Percentiles rank a stretch among this genome's conserved stretches.
These are phyloP conservation scores for Petunia secreta DNA, from an alignment of 257 asterid genomes.

Conservation along the genomic window DNA sequence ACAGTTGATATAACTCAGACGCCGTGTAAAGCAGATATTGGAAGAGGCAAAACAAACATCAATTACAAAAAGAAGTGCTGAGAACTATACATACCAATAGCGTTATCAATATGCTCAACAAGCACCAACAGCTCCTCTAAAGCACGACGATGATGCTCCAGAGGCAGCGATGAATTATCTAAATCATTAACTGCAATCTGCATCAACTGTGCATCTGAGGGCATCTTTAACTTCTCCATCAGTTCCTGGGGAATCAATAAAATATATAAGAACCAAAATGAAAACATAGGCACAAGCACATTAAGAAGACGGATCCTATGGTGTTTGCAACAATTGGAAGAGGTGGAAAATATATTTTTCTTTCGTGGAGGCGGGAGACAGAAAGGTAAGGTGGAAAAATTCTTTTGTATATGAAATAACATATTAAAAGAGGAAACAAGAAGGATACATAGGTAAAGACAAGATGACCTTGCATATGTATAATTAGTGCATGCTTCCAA, in stretches of 20 bases:
- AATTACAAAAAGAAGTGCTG: not conserved
- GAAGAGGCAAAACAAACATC: not conserved
- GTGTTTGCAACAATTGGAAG: not conserved
- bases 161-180: constrained; percentile 58
- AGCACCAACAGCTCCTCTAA: constrained; percentile 81
- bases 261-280: not conserved
- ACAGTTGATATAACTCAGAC: not conserved
- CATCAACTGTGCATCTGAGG: constrained; percentile 89
- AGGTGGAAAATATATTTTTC: not conserved
- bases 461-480: not conserved
- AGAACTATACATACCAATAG: constrained; percentile 61
- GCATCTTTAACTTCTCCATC: constrained; percentile 68
- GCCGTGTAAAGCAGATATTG: not conserved
- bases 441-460: not conserved
- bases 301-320: not conserved
- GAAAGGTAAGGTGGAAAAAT: not conserved
- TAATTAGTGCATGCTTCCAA: not conserved
- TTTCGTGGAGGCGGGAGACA: not conserved
- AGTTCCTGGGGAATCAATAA: constrained; percentile 55
- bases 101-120: constrained; percentile 91
- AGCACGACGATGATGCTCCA: constrained; percentile 77
- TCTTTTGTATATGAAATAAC: not conserved
- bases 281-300: not conserved
- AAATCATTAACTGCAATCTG: constrained; percentile 74
- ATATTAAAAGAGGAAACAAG: not conserved